Conservation (phyloP, 805 yeast genomes). For the Saccharomyces jurei region DNA sequence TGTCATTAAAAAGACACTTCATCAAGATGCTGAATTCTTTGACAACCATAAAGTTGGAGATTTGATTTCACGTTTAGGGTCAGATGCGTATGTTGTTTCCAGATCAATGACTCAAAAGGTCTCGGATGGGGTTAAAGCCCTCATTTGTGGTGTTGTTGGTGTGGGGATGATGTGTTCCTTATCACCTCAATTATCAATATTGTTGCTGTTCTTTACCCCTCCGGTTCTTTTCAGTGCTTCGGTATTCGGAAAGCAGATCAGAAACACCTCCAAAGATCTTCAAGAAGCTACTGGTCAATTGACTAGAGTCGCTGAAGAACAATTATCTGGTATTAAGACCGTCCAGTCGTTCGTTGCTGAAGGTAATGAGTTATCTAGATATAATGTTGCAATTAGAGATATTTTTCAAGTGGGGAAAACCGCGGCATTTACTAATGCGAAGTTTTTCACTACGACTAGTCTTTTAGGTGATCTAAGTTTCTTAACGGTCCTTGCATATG, state of each 20-base stretch:
- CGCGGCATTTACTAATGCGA: slow-evolving; percentile 75
- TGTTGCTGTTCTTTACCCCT: slow-evolving; percentile 74
- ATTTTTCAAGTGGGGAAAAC: slow-evolving; percentile 60
- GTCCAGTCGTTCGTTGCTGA: slow-evolving; percentile 92
- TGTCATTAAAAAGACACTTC: slow-evolving; percentile 67
- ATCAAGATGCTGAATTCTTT: slow-evolving; percentile 87
- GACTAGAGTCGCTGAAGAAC: slow-evolving; percentile 89
- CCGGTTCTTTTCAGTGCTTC: slow-evolving; percentile 71
- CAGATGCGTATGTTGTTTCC: slow-evolving; percentile 85
- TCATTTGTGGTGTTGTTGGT: slow-evolving; percentile 78
- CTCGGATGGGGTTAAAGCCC: slow-evolving; percentile 82
- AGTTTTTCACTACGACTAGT: slow-evolving; percentile 69
- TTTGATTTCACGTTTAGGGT: slow-evolving; percentile 77
- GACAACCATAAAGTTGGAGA: slow-evolving; percentile 95
- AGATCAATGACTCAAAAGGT: slow-evolving; percentile 83
- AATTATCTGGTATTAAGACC: slow-evolving; percentile 76
- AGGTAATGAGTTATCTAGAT: slow-evolving; percentile 65
- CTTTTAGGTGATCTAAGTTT: slow-evolving; percentile 80
- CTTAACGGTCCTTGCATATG: slow-evolving; percentile 66
- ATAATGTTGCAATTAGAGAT: slow-evolving; percentile 61
- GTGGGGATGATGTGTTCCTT: slow-evolving; percentile 85
- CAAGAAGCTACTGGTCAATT: slow-evolving; percentile 82
- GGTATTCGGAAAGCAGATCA: slow-evolving; percentile 74
- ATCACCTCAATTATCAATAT: slow-evolving; percentile 69
- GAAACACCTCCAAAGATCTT: slow-evolving; percentile 62